Evolutionary conservation across 169 alveolate genomes (phyloP).

Genomic region (Cryptosporidium meleagridis): DNA sequence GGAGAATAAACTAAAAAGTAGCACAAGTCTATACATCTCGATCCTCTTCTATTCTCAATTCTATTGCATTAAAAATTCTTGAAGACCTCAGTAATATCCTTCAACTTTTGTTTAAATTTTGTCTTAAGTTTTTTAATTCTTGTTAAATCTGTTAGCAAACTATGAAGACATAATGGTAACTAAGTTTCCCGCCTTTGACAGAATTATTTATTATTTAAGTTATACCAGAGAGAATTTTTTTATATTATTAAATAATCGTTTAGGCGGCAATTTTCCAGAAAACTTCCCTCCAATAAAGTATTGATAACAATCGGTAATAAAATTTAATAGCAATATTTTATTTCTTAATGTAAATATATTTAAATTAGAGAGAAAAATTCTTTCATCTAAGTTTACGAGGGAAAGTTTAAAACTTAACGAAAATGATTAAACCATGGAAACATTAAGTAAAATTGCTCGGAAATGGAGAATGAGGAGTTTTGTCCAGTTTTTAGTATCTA

Average conservation of each 20-base stretch:
- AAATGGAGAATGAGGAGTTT: too few species aligned
- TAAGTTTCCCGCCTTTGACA: not conserved
- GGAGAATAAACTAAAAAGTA: conserved; percentile 13
- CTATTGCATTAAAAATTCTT: not conserved
- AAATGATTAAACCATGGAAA: not conserved
- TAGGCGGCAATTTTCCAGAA: not conserved
- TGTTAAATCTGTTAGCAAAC: not conserved
- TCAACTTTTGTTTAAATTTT: not conserved
- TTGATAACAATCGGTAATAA: not conserved
- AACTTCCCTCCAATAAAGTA: not conserved
- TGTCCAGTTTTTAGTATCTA: too few species aligned
- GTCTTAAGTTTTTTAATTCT: not conserved
- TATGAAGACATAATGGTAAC: conserved; percentile 54
- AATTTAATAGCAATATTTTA: not conserved
- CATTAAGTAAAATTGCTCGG: not conserved
- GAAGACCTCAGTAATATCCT: not conserved
- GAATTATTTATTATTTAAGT: not conserved
- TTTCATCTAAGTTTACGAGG: not conserved
- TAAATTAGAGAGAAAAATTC: not conserved
- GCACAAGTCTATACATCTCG: conserved; percentile 4
- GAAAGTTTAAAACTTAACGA: not conserved
- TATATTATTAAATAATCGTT: not conserved
- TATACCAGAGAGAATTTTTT: not conserved
- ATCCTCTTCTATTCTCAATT: not conserved
- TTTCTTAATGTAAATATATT: not conserved